These are phyloP conservation scores for Cadophora malorum DNA, from an alignment of 2,329 filamentous ascomycete genomes.

Conservation along the genomic window DNA sequence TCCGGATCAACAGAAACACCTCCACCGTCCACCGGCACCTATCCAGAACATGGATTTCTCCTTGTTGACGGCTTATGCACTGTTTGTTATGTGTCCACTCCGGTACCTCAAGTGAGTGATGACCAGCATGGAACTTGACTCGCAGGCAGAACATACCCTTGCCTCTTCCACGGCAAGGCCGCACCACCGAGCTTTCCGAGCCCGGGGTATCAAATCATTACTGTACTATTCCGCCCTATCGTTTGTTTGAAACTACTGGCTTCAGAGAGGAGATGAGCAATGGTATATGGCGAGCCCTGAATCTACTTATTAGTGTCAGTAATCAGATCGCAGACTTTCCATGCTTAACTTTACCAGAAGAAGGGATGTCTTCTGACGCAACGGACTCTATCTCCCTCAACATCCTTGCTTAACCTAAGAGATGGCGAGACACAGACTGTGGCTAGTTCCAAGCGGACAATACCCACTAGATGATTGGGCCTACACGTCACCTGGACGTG, in stretches of 20 bases:
- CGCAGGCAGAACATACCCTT: not conserved
- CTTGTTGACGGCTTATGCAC: conserved; percentile 1
- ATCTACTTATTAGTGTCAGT: not conserved
- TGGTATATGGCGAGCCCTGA: not conserved
- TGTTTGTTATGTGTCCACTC: conserved; percentile 14
- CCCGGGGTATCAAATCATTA: not conserved
- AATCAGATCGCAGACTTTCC: not conserved
- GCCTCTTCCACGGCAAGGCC: not conserved
- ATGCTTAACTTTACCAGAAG: not conserved
- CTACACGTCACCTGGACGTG: not conserved
- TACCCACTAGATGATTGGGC: not conserved
- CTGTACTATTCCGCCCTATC: not conserved
- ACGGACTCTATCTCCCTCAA: not conserved
- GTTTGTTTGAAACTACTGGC: not conserved
- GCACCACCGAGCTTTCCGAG: not conserved
- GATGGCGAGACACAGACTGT: not conserved
- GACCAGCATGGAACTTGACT: conserved; percentile 12
- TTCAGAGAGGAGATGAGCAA: not conserved
- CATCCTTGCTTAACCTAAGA: not conserved
- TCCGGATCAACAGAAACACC: conserved; percentile 1
- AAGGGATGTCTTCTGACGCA: not conserved
- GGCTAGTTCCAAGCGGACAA: not conserved
- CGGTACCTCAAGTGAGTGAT: conserved; percentile 4
- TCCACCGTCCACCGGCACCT: not conserved
- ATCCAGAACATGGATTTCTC: not conserved